phyloP scores from a whole-genome alignment of 2,329 filamentous ascomycete species.

The Myriosclerotinia duriaeana region DNA sequence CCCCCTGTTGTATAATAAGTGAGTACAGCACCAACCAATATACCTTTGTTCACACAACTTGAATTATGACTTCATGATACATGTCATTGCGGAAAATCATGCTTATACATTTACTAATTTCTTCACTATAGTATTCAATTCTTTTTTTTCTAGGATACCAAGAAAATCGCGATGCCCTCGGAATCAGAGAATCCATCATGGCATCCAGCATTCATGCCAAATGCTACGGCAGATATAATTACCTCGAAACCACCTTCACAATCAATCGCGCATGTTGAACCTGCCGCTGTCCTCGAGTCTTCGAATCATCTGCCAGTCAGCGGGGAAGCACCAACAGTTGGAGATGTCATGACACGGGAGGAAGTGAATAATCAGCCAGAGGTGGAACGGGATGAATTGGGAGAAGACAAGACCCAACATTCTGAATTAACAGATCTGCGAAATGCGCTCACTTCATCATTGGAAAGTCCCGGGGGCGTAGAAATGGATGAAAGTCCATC shows the following conservation, averaged over 20 bases:
- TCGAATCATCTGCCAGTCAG: background rate
- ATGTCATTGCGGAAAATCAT: background rate
- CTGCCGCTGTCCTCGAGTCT: background rate
- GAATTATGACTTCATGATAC: background rate
- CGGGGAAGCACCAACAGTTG: background rate
- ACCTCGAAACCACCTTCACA: conserved; percentile 22
- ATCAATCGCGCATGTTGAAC: conserved; percentile 18
- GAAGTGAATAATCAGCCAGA: background rate
- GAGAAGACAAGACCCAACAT: conserved; percentile 29
- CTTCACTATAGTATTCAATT: conserved; percentile 34
- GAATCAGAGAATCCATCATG: conserved; percentile 48
- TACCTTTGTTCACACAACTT: background rate
- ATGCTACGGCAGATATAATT: conserved; percentile 40
- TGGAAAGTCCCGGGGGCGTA: conserved; percentile 34
- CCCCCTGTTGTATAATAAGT: conserved; percentile 39
- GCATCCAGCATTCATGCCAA: conserved; percentile 55
- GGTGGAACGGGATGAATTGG: background rate
- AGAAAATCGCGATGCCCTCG: conserved; percentile 44
- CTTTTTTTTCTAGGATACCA: conserved; percentile 30
- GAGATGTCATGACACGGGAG: conserved; percentile 9
- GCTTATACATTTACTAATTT: background rate
- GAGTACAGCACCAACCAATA: conserved; percentile 9
- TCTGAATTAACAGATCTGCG: conserved; percentile 32
- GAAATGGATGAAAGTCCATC: conserved; percentile 35
- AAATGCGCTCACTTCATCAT: conserved; percentile 36